Evolutionary conservation across 2,329 filamentous ascomycete species (phyloP), one percentile per base, ranked within the genome.

Genomic region (Byssoonygena ceratinophila): DNA sequence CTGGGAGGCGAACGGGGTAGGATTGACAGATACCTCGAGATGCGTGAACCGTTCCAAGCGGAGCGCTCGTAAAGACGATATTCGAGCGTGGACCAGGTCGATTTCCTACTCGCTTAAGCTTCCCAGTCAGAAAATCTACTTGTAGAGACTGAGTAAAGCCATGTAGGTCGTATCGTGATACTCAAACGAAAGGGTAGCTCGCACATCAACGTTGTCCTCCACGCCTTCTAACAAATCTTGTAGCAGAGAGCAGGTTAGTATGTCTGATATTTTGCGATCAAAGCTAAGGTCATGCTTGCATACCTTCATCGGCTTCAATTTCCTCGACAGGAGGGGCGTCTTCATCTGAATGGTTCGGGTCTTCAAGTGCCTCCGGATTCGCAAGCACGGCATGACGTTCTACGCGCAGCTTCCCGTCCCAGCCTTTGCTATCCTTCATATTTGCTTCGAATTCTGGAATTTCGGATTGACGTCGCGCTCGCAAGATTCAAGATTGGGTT

Each of bases 61-160:
- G 20, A 98, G 78, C 14, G 83, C 81, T 5, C 83, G 72, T 59
- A 97, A 85, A 29, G 87, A 90, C 20, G 78, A 72, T 63, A 98
- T 79, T 58, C 90, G 86, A 52, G 85, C 85, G 68, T 97, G 91
- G n/a, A 89, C 83, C 55, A 90, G 82, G 64, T 92, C 86, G 63
- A 98, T 91, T 63, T 94, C 87, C 71, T 90, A 56, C 27, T 20
- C 6, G 8, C 12, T 47, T 20, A 74, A 1, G 75, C n/a, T 52
- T 54, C 23, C 48, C 18, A 43, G 48, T 51, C 29, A 51, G 39
- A 51, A 45, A 31, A 12, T n/a, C 25, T n/a, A n/a, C 29, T 20
- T 29, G 41, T 29, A 37, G 18, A 51, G 14, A 5, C 2, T n/a
- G n/a, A 2, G 25, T 31, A 7, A 44, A 11, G 8, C 12, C 12